Evolutionary conservation across 768 basidiomycete species (phyloP), one percentile per base, ranked within the genome.

Genomic region (Pulveroboletus sp.): DNA sequence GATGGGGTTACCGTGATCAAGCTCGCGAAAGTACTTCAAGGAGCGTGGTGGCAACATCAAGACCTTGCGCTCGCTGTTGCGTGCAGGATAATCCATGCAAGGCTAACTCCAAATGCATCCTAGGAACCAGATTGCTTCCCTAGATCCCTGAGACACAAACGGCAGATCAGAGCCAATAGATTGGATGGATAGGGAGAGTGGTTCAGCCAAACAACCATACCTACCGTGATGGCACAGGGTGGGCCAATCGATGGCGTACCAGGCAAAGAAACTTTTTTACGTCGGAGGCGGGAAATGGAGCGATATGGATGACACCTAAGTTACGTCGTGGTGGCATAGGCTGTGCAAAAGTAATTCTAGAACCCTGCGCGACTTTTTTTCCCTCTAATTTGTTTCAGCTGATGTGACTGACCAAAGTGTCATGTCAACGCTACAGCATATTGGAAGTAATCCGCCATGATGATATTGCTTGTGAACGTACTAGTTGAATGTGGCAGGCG

Each of bases 21-120:
- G 21, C 4, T 21, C 42, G 39, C 32, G 36, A 58, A 47, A 35
- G 8, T 45, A 47, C 47, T 55, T 33, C 37, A 43, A 11, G 44
- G 28, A 18, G 9, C 35, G 2, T 21, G 4, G 21, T 4, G 21
- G 21, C 13, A 5, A 32, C 9, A 32, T 32, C 32, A 32, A 32
- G 32, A 8, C 30, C 11, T 33, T 33, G 33, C 33, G 6, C 33
- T 24, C 27, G 28, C 30, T 6, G 17, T 41, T 13, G 15, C 18
- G 18, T 21, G 32, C 4, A 24, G 14, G 43, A 17, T 27, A 33
- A n/a, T 5, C 17, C 9, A 5, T 46, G n/a, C 9, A 39, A 5
- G 24, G 17, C 11, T 17, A 11, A 18, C 32, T 21, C 32, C 28
- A 8, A 27, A 21, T 9, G 37, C 26, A n/a, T 37, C 31, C 8